A percentile compares a stretch with the other conserved stretches of the same genome.
phyloP scores from a whole-genome alignment of 148 eudicot species.

The Agrostemma githago region DNA sequence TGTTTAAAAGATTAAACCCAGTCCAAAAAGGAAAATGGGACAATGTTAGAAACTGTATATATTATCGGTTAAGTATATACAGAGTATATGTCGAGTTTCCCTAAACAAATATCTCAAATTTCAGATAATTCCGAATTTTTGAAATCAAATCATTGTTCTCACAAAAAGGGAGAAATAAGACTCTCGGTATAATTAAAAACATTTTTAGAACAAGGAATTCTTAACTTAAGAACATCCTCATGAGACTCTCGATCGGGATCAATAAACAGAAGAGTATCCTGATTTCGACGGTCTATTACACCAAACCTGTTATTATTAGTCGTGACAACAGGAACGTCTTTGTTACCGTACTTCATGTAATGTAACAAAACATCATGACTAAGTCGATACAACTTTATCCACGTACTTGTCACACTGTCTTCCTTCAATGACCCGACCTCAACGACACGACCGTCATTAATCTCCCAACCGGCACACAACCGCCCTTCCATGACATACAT shows the following conservation, averaged over 20 bases:
- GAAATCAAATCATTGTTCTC: no score
- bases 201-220: not conserved
- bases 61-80: no score
- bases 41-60: no score
- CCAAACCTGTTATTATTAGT: not conserved
- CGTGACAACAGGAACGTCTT: not conserved
- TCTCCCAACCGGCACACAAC: not conserved
- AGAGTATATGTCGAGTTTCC: no score
- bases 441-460: not conserved
- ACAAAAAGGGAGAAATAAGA: slow-evolving; percentile 1
- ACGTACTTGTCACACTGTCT: not conserved
- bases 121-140: no score
- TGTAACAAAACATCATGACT: not conserved
- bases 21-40: no score
- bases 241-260: no score
- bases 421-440: not conserved
- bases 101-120: no score
- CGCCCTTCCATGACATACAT: slow-evolving; percentile 7
- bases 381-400: not conserved
- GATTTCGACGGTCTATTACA: not conserved
- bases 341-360: not conserved
- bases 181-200: not conserved
- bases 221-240: not conserved
- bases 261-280: not conserved
- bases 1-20: no score